phyloP scores from a whole-genome alignment of 2,329 filamentous ascomycete species.

The Chrysosporium queenslandicum region DNA sequence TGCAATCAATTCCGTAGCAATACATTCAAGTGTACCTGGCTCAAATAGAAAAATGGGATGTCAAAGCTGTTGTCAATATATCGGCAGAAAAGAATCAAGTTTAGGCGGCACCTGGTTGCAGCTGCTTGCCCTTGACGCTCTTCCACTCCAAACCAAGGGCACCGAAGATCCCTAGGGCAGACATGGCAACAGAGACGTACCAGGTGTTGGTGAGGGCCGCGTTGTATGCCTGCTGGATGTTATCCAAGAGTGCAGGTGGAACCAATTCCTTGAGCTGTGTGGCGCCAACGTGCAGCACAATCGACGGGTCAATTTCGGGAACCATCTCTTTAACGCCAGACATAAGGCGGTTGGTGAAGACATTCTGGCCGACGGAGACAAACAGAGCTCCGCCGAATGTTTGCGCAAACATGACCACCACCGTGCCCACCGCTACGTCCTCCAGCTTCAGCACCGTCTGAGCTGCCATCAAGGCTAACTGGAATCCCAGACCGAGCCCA shows the following conservation, averaged over 20 bases:
- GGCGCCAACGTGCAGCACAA: conserved; percentile 41
- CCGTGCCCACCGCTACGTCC: conserved; percentile 19
- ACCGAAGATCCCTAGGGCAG: conserved; percentile 46
- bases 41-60: neutral
- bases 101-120: conserved; percentile 11
- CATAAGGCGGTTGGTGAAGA: conserved; percentile 19
- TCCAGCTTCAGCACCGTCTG: conserved; percentile 19
- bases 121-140: conserved; percentile 16
- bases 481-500: conserved; percentile 21
- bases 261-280: conserved; percentile 52
- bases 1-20: neutral
- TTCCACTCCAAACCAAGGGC: conserved; percentile 50
- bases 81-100: neutral
- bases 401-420: conserved; percentile 22
- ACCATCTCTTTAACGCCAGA: conserved; percentile 12
- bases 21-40: neutral
- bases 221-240: conserved; percentile 57
- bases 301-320: conserved; percentile 34
- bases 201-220: conserved; percentile 49
- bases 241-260: conserved; percentile 39
- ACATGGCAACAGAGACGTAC: conserved; percentile 49
- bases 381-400: conserved; percentile 21
- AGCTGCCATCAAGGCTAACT: conserved; percentile 18
- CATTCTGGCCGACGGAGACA: conserved; percentile 20
- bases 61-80: neutral